phyloP scores from a whole-genome alignment of 257 asterid species.

The Gardenia jasminoides region DNA sequence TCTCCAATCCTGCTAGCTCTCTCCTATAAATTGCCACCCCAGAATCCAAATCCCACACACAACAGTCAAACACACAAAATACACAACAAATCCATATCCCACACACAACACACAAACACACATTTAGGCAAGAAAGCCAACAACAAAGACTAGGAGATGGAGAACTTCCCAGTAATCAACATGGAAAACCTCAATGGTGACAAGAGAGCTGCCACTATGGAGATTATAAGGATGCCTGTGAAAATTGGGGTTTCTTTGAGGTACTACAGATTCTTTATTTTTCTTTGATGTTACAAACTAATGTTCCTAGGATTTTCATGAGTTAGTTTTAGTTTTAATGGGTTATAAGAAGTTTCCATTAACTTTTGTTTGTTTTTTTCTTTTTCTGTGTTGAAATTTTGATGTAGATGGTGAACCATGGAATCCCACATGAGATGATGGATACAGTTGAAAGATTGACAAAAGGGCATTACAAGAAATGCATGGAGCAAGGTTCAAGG shows the following conservation, averaged over 20 bases:
- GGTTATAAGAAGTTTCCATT: too few species aligned
- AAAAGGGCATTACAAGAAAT: constrained; percentile 55
- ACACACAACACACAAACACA: neutral
- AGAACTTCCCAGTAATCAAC: too few species aligned
- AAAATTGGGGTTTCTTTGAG: constrained; percentile 36
- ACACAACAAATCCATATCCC: too few species aligned
- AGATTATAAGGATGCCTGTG: too few species aligned
- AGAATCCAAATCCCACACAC: neutral
- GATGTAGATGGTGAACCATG: constrained; percentile 61
- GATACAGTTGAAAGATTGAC: constrained; percentile 56
- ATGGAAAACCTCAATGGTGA: too few species aligned
- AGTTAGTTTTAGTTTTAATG: too few species aligned
- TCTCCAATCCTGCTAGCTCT: too few species aligned
- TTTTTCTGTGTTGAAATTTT: neutral
- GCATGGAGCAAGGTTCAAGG: constrained; percentile 50
- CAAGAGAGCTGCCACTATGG: too few species aligned
- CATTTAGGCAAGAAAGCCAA: neutral
- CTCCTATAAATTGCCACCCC: too few species aligned
- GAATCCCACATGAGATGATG: too few species aligned
- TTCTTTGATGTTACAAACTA: too few species aligned
- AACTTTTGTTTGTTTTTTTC: neutral
- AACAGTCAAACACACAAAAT: neutral
- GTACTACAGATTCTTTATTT: neutral
- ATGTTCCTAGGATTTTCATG: too few species aligned
- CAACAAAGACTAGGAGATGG: constrained; percentile 2